Evolutionary conservation across 345 rosid species (phyloP), one percentile per base, ranked within the genome.

Genomic region (Hibiscus tridactylites): DNA sequence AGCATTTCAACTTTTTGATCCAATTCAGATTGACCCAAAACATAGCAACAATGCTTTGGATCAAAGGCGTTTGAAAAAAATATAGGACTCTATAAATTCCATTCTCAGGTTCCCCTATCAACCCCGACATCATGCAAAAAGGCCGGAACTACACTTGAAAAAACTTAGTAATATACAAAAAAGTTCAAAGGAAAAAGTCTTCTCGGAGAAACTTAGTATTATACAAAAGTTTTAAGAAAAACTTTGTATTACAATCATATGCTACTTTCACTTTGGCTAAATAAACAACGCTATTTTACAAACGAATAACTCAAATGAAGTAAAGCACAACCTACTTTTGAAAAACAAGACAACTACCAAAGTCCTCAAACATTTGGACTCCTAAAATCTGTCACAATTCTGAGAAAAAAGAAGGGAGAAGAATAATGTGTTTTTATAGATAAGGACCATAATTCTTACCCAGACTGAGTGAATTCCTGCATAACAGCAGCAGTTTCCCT

Each of bases 401-500:
- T 9, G n/a, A 61, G 44, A 61, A 42, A 57, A 57, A 13, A 24
- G 4, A 12, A 47, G 52, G 47, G 46, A 26, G 26, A 24, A 49
- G 46, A 61, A 61, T 13, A 52, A 31, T 61, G 11, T 9, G 33
- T 47, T 47, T 61, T 7, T 15, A 31, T 29, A 52, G 60, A 62
- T 28, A 52, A 35, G 8, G 70, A 15, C 9, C 9, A 60, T 11
- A 57, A 28, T 13, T 29, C 37, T 60, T 60, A 60, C 64, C 64
- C 64, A 60, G 64, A 60, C 19, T 28, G 96, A 69, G 98, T 94
- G 77, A 94, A 94, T 82, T 94, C 97, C 79, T 94, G 98, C 97
- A 94, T 91, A 61, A 90, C 97, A 80, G 98, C 91, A 9, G 98
- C 96, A 50, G 93, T 91, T 81, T 94, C 98, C 85, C 98, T 87